Evolutionary conservation across 352 stramenopile genomes (phyloP).

Genomic region (Phytophthora ramorum): DNA sequence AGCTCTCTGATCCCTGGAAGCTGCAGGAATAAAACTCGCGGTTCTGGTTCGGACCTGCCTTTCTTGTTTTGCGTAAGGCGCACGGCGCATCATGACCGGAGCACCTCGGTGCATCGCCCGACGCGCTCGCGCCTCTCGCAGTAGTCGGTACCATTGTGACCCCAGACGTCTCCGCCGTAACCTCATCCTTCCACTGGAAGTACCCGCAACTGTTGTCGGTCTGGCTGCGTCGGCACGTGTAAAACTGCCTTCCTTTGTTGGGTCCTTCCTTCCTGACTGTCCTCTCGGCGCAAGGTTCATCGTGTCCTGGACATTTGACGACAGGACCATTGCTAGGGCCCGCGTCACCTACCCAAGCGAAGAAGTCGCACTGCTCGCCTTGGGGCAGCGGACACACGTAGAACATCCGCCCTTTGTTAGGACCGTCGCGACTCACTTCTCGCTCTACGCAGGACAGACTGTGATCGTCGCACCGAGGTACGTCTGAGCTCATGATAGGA

Average conservation of each 20-base stretch:
- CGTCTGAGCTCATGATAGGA: constrained; percentile 14
- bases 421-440: constrained; percentile 61
- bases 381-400: constrained; percentile 88
- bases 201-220: constrained; percentile 73
- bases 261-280: constrained; percentile 67
- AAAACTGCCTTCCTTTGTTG: constrained; percentile 78
- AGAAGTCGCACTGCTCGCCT: constrained; percentile 92
- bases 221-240: constrained; percentile 56
- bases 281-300: constrained; percentile 69
- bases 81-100: constrained; percentile 52
- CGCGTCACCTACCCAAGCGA: constrained; percentile 89
- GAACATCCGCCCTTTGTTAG: constrained; percentile 94
- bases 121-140: constrained; percentile 7
- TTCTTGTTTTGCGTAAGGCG: constrained; percentile 51
- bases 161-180: constrained; percentile 8
- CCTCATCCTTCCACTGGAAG: constrained; percentile 83
- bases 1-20: constrained; percentile 70
- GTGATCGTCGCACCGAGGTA: constrained; percentile 60
- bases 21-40: constrained; percentile 95
- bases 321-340: constrained; percentile 12
- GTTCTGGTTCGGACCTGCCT: constrained; percentile 82
- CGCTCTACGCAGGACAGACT: constrained; percentile 57
- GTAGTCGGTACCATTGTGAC: not conserved
- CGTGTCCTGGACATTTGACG: constrained; percentile 61
- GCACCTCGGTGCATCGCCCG: constrained; percentile 40